A percentile compares a stretch with the other conserved stretches of the same genome.
Evolutionary conservation across 2,329 filamentous ascomycete genomes (phyloP).

Genomic region (Venturia pyrina): DNA sequence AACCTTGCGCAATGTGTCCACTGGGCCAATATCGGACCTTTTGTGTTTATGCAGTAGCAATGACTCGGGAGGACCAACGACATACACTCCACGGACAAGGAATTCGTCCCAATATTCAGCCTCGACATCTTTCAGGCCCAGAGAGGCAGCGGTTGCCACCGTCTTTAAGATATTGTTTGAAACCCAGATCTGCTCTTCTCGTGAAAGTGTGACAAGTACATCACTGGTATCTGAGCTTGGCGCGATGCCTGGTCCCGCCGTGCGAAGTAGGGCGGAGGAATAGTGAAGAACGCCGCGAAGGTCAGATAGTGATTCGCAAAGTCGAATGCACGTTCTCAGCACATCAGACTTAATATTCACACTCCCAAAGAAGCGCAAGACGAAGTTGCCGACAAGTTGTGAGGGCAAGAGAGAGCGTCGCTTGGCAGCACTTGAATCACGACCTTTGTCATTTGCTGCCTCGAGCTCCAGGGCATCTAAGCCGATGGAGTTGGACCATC

Average conservation of each 20-base stretch:
- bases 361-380: constrained; percentile 58
- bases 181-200: constrained; percentile 79
- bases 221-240: constrained; percentile 58
- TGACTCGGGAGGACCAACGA: constrained; percentile 49
- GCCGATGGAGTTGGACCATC: constrained; percentile 13
- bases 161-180: constrained; percentile 79
- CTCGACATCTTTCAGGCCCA: constrained; percentile 59
- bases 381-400: constrained; percentile 48
- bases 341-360: constrained; percentile 74
- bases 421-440: constrained; percentile 34
- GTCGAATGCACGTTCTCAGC: constrained; percentile 78
- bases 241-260: constrained; percentile 70
- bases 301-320: constrained; percentile 88
- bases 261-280: constrained; percentile 73
- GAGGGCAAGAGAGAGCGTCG: constrained; percentile 17
- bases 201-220: constrained; percentile 57
- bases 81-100: constrained; percentile 66
- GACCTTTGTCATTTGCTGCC: constrained; percentile 17
- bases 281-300: constrained; percentile 83
- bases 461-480: constrained; percentile 8
- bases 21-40: constrained; percentile 35
- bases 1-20: constrained; percentile 25
- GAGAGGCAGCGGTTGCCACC: constrained; percentile 61
- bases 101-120: constrained; percentile 98
- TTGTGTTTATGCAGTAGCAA: constrained; percentile 51